Base-by-base conservation (phyloP, 2,329 filamentous ascomycete genomes). In the Fusarium denticulatum region DNA sequence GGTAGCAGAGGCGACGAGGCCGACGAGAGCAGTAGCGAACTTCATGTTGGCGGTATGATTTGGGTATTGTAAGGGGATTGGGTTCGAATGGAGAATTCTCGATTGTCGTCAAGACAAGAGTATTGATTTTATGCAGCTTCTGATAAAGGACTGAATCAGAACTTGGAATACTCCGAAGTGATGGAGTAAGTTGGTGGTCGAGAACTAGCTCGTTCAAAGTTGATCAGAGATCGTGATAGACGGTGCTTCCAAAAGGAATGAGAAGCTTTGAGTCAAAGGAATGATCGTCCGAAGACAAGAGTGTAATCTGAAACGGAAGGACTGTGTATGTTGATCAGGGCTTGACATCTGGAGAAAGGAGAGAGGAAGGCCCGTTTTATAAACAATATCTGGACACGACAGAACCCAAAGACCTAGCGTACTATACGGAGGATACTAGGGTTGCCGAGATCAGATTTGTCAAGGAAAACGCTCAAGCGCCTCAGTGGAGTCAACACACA, bases 21-120 rank as follows among this genome's bases (percentile, higher is more conserved):
- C 81, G 74, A 85, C 80, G 78, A 87, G 76, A 76, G 85, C 77
- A 69, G 80, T 81, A 77, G 83, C 74, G 84, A 89, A 89, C 78
- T 86, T 86, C 88, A 90, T 90, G 63, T 84, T 88, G 85, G 78
- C 69, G 75, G 73, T 69, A 49, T 76, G 76, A 55, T 60, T 42
- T 58, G 46, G 53, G 46, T 39, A 47, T 71, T 73, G 64, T 50
- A 60, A n/a, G 59, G 62, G 61, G 45, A 57, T 43, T 69, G 45
- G 56, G 64, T 49, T 69, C 52, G 58, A 37, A 37, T 32, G n/a
- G 32, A 26, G n/a, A n/a, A 59, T 68, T 59, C 66, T 74, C 62
- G 59, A 68, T 70, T 73, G 73, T 77, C 77, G 68, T 79, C 77
- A 73, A 78, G 75, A 79, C 72, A 79, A 76, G 64, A 71, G 65